Base-by-base conservation (phyloP, 2,329 filamentous ascomycete species). In the Aureobasidium musti region DNA sequence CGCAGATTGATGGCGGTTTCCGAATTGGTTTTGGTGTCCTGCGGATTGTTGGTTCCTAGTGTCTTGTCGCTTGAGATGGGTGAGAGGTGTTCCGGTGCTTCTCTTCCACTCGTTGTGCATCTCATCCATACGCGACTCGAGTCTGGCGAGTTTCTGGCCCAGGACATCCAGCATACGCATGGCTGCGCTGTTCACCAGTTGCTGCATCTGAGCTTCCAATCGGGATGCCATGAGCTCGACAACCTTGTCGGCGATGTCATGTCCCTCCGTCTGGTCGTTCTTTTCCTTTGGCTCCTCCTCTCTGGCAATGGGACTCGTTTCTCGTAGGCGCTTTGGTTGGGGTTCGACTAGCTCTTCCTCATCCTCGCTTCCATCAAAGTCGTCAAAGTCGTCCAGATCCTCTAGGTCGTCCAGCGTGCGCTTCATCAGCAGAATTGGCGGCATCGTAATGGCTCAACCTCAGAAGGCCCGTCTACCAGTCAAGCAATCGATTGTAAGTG, bases 81-180 rank as follows among this genome's bases (percentile, higher is more conserved):
- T 28, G 35, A 39, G 13, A 17, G 35, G 10, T n/a, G 17, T 59
- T n/a, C 11, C 39, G 2, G 30, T 19, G 28, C 21, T 13, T 26
- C n/a, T 37, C 57, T 26, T 61, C 61, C 61, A 64, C 26, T 64
- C 61, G 4, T 45, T 64, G n/a, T 64, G 33, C 47, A 64, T 64
- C 7, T 64, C 35, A 8, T 53, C 47, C 7, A 64, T 64, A 8
- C 61, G 47, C 33, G 61, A 53, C 33, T 64, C 61, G 17, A 64
- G 35, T 54, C 47, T 35, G 13, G 37, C 41, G 17, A 64, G 47
- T 30, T 54, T 52, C 26, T 41, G 47, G 23, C 47, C 49, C 14
- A 64, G 49, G 41, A 54, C 50, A 6, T 41, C 61, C 23, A 64
- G 49, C 47, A 64, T 64, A 10, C 61, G 61, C 47, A 53, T 47